Evolutionary conservation across 2,329 filamentous ascomycete genomes (phyloP), one percentile per base, ranked within the genome.

Genomic region (Cercospora nicotianae): DNA sequence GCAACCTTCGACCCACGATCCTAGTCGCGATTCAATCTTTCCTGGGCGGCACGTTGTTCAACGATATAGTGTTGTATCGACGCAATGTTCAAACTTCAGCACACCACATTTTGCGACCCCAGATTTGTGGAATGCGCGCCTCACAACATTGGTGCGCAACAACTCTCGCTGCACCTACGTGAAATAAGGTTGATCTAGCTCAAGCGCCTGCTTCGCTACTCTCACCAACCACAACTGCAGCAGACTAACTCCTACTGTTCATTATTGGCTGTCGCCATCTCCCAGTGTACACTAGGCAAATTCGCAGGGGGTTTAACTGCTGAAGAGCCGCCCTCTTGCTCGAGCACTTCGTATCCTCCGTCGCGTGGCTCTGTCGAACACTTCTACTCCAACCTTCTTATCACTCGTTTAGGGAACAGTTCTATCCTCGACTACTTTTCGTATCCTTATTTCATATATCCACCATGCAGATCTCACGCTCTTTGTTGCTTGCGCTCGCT

Each of bases 401-500:
- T 53, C 64, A 58, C 59, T 67, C 61, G 57, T 66, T 66, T 51
- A 20, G 64, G 51, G 33, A 36, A 51, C 65, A 28, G 48, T 20
- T 20, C 48, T 18, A 42, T 64, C 45, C 18, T 63, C 36, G 28
- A 39, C 48, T 48, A 64, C 64, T 31, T 64, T 12, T 57, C 55
- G 51, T 62, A 60, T 64, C 31, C 23, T 45, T 63, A 42, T 31
- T 9, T 42, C 20, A 48, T 31, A 62, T 60, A 39, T 20, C 30
- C 48, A 66, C 60, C 45, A 36, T 86, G 84, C 80, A 80, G 69
- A 80, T 82, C 76, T 72, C 80, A 69, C 70, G 79, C 75, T 78
- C 81, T 65, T 61, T 82, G 60, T 70, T 83, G 69, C 69, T 84
- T 68, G 80, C 83, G 71, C 76, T 82, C 69, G 81, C 82, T 66